Percentiles rank a stretch among this genome's conserved stretches.
Evolutionary conservation across 2,329 filamentous ascomycete genomes (phyloP).

Genomic region (Neofusicoccum parvum): DNA sequence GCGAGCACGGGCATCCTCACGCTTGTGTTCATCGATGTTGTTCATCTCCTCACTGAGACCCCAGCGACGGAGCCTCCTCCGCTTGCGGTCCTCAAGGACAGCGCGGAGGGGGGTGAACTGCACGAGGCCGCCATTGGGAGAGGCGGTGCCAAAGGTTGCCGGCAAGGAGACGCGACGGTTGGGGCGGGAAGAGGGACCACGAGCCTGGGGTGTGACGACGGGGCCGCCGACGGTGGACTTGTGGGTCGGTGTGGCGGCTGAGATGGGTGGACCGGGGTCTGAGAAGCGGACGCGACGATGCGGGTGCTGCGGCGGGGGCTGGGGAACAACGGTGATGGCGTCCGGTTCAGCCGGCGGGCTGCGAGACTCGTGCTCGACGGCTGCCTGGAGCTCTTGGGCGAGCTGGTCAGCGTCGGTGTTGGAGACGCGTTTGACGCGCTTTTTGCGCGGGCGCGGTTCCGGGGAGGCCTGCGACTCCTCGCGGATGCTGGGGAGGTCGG

Average conservation of each 20-base stretch:
- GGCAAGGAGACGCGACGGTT: conserved; percentile 18
- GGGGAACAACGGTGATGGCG: conserved; percentile 24
- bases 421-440: conserved; percentile 37
- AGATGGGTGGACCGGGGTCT: conserved; percentile 32
- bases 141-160: conserved; percentile 10
- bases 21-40: conserved; percentile 40
- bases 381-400: conserved; percentile 31
- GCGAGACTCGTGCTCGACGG: neutral
- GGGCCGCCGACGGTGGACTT: neutral
- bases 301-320: conserved; percentile 20
- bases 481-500: conserved; percentile 12
- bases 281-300: conserved; percentile 35
- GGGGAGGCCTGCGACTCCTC: conserved; percentile 6
- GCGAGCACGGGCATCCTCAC: conserved; percentile 36
- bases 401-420: conserved; percentile 37
- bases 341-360: conserved; percentile 30
- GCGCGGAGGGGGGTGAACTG: conserved; percentile 40
- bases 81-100: conserved; percentile 35
- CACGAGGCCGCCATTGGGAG: conserved; percentile 23
- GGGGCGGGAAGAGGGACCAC: neutral
- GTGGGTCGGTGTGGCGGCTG: conserved; percentile 23
- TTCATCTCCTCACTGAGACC: conserved; percentile 46
- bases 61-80: conserved; percentile 43
- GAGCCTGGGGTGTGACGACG: neutral
- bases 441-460: conserved; percentile 24